Evolutionary conservation across 805 yeast genomes (phyloP).

Genomic region (Candida coquimbonensis): DNA sequence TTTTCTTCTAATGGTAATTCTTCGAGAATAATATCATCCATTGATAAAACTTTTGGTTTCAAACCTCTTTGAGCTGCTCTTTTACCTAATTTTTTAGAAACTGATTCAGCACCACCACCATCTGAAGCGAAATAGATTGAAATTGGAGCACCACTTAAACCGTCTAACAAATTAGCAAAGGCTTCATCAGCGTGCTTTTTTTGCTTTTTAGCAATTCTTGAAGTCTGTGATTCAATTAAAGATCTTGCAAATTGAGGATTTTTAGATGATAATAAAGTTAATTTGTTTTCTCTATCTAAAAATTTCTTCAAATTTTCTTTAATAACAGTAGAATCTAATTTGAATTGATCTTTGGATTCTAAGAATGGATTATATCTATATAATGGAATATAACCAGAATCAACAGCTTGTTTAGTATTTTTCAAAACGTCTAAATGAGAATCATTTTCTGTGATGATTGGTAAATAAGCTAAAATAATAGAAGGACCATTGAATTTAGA

Average conservation of each 20-base stretch:
- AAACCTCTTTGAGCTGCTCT: conserved; percentile 50
- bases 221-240: conserved; percentile 55
- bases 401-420: conserved; percentile 86
- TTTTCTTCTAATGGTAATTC: conserved; percentile 44
- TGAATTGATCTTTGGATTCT: conserved; percentile 51
- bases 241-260: conserved; percentile 75
- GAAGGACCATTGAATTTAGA: conserved; percentile 86
- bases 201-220: conserved; percentile 53
- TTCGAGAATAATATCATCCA: conserved; percentile 58
- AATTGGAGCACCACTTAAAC: conserved; percentile 80
- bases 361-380: conserved; percentile 74
- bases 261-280: conserved; percentile 64
- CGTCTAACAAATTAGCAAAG: conserved; percentile 68
- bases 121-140: conserved; percentile 83
- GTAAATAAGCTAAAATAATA: conserved; percentile 82
- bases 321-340: conserved; percentile 77
- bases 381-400: conserved; percentile 94
- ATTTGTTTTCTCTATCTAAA: conserved; percentile 83
- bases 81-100: conserved; percentile 58
- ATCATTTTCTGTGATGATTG: conserved; percentile 58
- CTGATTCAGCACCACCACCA: conserved; percentile 85
- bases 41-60: conserved; percentile 39
- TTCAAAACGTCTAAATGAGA: conserved; percentile 68
- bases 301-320: conserved; percentile 71
- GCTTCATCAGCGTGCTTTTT: conserved; percentile 68